These are phyloP conservation scores for Sodiomyces alkalinus DNA, from an alignment of 2,329 filamentous ascomycete genomes.

Conservation along the genomic window DNA sequence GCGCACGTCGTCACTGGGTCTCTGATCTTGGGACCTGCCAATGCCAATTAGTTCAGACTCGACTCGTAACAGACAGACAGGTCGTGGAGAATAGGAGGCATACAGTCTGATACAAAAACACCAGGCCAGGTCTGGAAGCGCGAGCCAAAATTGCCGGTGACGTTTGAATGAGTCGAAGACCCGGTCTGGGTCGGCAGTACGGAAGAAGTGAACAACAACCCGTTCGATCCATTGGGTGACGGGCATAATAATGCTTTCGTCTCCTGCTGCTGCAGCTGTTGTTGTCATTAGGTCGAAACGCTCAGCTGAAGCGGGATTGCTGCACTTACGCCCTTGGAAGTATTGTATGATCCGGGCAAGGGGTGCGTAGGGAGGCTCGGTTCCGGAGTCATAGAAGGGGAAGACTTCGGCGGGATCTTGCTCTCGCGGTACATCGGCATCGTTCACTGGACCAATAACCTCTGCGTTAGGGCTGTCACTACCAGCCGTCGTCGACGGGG, in stretches of 20 bases:
- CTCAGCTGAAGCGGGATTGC: neutral
- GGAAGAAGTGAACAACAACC: neutral
- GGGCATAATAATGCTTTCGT: neutral
- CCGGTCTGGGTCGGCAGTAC: neutral
- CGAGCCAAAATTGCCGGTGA: slow-evolving; percentile 34
- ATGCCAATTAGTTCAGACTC: too few species aligned
- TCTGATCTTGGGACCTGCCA: too few species aligned
- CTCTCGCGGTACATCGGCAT: too few species aligned
- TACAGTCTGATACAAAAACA: slow-evolving; percentile 14
- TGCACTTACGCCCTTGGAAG: neutral
- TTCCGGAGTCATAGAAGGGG: neutral
- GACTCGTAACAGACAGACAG: too few species aligned
- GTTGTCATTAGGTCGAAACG: neutral
- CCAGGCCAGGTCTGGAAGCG: slow-evolving; percentile 34
- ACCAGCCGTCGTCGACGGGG: neutral
- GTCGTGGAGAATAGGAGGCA: neutral
- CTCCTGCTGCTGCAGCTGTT: neutral
- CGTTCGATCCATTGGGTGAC: neutral
- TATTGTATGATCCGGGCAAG: neutral
- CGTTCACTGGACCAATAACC: neutral
- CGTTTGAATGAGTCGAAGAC: slow-evolving; percentile 3
- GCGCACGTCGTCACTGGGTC: too few species aligned
- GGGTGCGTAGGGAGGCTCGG: neutral
- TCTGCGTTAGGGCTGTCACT: neutral
- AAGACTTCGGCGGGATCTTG: neutral